phyloP scores from a whole-genome alignment of 2,329 filamentous ascomycete species.

The Podosphaera fusca region DNA sequence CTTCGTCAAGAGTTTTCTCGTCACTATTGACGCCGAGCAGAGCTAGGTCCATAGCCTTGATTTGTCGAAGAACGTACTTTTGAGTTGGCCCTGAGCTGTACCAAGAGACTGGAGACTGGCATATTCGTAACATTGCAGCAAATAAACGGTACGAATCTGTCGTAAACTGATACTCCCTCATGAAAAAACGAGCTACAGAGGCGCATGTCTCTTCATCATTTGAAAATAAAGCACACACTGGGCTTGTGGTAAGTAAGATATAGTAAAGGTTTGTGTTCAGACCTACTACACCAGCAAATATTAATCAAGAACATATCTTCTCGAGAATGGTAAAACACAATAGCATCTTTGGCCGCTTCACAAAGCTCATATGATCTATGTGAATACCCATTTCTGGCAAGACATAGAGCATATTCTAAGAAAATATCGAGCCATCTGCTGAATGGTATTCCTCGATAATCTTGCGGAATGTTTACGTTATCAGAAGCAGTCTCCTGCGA shows the following conservation, averaged over 20 bases:
- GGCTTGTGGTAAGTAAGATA: slow-evolving; percentile 3
- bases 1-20: slow-evolving; percentile 20
- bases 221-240: slow-evolving; percentile 59
- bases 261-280: not conserved
- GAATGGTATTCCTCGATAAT: slow-evolving; percentile 60
- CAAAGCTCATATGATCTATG: slow-evolving; percentile 61
- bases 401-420: slow-evolving; percentile 59
- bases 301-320: slow-evolving; percentile 50
- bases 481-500: slow-evolving; percentile 3
- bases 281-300: slow-evolving; percentile 49
- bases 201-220: slow-evolving; percentile 58
- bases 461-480: slow-evolving; percentile 10
- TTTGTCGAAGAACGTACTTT: slow-evolving; percentile 77
- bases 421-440: slow-evolving; percentile 76
- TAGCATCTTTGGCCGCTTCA: slow-evolving; percentile 55
- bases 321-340: slow-evolving; percentile 53
- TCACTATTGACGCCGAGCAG: slow-evolving; percentile 30
- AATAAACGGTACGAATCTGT: slow-evolving; percentile 73
- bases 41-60: slow-evolving; percentile 65
- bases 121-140: slow-evolving; percentile 51
- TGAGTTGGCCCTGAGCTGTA: slow-evolving; percentile 65
- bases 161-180: slow-evolving; percentile 57
- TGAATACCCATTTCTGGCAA: slow-evolving; percentile 43
- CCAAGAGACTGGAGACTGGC: slow-evolving; percentile 47
- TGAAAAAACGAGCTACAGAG: slow-evolving; percentile 57